phyloP scores from a whole-genome alignment of 1,139 yeast species.

The Suhomyces coccinellae region DNA sequence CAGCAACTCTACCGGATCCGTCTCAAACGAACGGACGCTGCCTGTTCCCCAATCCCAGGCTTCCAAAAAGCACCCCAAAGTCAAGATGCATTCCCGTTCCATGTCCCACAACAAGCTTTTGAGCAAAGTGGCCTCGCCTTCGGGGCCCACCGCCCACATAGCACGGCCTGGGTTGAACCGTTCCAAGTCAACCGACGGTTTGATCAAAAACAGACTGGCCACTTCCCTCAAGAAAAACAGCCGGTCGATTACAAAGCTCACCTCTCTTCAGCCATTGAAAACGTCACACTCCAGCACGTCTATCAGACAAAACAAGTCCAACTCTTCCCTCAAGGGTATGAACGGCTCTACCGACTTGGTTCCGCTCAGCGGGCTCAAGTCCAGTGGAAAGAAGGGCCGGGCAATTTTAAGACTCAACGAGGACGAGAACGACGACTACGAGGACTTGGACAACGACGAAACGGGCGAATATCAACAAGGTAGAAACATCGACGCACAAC shows the following conservation, averaged over 20 bases:
- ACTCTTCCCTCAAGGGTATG: slow-evolving; percentile 38
- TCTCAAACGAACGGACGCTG: not conserved
- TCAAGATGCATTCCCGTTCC: slow-evolving; percentile 32
- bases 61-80: slow-evolving; percentile 7
- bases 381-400: slow-evolving; percentile 41
- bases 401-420: slow-evolving; percentile 42
- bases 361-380: slow-evolving; percentile 33
- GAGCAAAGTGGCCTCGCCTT: slow-evolving; percentile 21
- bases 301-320: slow-evolving; percentile 33
- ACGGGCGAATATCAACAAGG: not conserved
- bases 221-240: slow-evolving; percentile 35
- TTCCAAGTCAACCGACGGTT: slow-evolving; percentile 48
- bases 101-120: slow-evolving; percentile 35
- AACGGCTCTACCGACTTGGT: slow-evolving; percentile 14
- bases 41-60: slow-evolving; percentile 3
- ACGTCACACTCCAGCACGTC: slow-evolving; percentile 33
- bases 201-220: slow-evolving; percentile 25
- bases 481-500: not conserved
- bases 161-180: slow-evolving; percentile 38
- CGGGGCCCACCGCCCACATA: slow-evolving; percentile 16
- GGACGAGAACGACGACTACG: slow-evolving; percentile 18
- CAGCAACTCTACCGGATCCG: slow-evolving; percentile 3
- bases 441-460: slow-evolving; percentile 16
- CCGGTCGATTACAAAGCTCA: slow-evolving; percentile 39
- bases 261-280: slow-evolving; percentile 43